phyloP scores from a whole-genome alignment of 805 yeast genomes.

The Saturnispora serradocipensis region DNA sequence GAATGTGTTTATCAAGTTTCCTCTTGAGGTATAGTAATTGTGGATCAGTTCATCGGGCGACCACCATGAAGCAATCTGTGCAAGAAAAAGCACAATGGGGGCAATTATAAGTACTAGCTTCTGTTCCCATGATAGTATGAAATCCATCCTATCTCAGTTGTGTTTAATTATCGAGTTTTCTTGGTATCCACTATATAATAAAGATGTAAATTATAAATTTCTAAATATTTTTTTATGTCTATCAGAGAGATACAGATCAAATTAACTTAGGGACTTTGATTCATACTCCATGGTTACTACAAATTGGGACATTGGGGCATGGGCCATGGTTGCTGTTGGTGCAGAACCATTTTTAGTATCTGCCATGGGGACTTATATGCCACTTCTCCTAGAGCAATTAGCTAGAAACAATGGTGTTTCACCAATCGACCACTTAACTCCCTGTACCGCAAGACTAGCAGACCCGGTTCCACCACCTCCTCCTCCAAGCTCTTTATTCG shows the following conservation, averaged over 20 bases:
- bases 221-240: background rate
- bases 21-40: conserved; percentile 50
- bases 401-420: conserved; percentile 68
- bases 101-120: conserved; percentile 13
- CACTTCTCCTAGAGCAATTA: conserved; percentile 57
- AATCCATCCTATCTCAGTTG: background rate
- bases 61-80: conserved; percentile 38
- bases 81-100: conserved; percentile 39
- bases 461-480: conserved; percentile 30
- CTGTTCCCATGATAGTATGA: background rate
- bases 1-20: conserved; percentile 56
- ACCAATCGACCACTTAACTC: conserved; percentile 45
- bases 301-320: conserved; percentile 16
- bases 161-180: background rate
- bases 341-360: conserved; percentile 76
- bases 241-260: background rate
- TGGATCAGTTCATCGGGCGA: conserved; percentile 39
- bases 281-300: conserved; percentile 2
- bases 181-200: background rate
- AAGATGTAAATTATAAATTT: background rate
- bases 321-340: conserved; percentile 30
- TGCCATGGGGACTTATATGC: conserved; percentile 72
- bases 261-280: background rate
- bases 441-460: conserved; percentile 33
- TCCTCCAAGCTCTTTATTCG: conserved; percentile 11